Evolutionary conservation across 805 yeast species (phyloP).

Genomic region (Cyberlindnera mrakii): DNA sequence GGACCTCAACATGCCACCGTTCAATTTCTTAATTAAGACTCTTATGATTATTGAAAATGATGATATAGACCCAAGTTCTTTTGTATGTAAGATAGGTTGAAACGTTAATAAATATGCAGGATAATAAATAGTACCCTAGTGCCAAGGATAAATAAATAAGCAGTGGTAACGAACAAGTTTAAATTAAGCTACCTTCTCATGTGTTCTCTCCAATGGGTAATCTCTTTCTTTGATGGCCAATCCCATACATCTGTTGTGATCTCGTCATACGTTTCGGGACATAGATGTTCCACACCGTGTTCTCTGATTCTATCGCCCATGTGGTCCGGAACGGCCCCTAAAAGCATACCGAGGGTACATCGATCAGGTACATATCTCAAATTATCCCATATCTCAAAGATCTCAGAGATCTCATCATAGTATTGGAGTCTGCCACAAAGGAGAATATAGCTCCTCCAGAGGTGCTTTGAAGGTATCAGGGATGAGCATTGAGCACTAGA

Average conservation of each 20-base stretch:
- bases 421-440: constrained; percentile 43
- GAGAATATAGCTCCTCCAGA: constrained; percentile 49
- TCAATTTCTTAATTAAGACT: too few species aligned
- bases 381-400: constrained; percentile 51
- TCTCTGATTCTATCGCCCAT: constrained; percentile 31
- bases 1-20: too few species aligned
- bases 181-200: background rate
- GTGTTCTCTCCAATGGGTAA: constrained; percentile 13
- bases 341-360: constrained; percentile 33
- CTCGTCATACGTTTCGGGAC: constrained; percentile 9
- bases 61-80: too few species aligned
- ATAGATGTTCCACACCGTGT: constrained; percentile 24
- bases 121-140: background rate
- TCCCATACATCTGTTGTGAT: constrained; percentile 23
- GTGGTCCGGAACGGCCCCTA: constrained; percentile 22
- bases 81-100: background rate
- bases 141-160: constrained; percentile 2
- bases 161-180: background rate
- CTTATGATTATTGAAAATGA: too few species aligned
- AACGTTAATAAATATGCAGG: background rate
- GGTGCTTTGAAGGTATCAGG: constrained; percentile 36
- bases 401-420: constrained; percentile 39
- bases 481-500: constrained; percentile 22
- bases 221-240: constrained; percentile 30
- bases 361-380: constrained; percentile 37